These are phyloP conservation scores for Coniochaeta hoffmannii DNA, from an alignment of 2,329 filamentous ascomycete genomes.

Conservation along the genomic window DNA sequence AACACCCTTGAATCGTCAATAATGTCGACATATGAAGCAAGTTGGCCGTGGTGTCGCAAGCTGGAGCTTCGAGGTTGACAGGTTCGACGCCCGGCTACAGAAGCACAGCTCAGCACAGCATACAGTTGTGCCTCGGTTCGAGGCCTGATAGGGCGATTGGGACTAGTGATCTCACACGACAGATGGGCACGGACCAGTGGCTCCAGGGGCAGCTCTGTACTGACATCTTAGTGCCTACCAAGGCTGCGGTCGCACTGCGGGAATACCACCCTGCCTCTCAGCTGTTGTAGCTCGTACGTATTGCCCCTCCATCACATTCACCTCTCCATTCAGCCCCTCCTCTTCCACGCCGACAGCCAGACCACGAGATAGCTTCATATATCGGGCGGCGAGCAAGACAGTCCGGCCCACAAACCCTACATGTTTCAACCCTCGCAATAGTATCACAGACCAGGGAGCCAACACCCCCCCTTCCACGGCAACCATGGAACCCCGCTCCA, in stretches of 20 bases:
- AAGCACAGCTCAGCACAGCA: background rate
- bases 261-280: background rate
- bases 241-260: background rate
- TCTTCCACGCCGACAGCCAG: background rate
- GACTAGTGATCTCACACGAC: background rate
- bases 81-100: background rate
- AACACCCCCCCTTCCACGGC: background rate
- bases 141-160: background rate
- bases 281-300: background rate
- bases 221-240: background rate
- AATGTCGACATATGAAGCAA: background rate
- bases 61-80: background rate
- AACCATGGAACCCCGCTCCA: constrained; percentile 42
- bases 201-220: background rate
- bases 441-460: background rate
- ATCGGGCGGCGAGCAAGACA: background rate
- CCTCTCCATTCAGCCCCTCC: background rate
- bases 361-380: background rate
- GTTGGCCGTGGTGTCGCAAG: background rate
- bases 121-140: constrained; percentile 2
- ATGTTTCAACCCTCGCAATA: no score
- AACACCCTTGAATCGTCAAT: background rate
- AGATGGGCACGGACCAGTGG: background rate
- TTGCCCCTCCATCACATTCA: background rate
- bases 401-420: no score